These are phyloP conservation scores for Naumovozyma dairenensis DNA, from an alignment of 805 yeast genomes.

Conservation along the genomic window DNA sequence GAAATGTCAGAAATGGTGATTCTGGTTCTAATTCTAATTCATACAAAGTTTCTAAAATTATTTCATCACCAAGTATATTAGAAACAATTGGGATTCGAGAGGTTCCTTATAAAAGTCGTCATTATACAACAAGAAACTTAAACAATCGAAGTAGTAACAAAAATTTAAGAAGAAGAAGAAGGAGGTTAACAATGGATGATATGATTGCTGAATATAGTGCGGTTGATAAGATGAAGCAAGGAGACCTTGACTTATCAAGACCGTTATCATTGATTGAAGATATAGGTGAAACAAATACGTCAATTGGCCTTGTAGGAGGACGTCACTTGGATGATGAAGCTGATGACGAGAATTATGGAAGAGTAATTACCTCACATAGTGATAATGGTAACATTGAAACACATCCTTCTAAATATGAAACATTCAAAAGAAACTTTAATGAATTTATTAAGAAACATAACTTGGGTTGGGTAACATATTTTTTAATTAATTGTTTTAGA, in stretches of 20 bases:
- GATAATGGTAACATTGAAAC: neutral
- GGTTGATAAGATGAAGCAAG: conserved; percentile 20
- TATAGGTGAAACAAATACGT: conserved; percentile 17
- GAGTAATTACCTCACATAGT: neutral
- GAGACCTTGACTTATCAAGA: conserved; percentile 25
- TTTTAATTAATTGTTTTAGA: conserved; percentile 44
- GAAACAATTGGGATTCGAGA: neutral
- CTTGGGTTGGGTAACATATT: conserved; percentile 29
- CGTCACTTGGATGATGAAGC: neutral
- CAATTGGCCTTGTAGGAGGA: conserved; percentile 2
- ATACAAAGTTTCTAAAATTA: neutral
- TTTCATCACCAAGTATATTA: neutral
- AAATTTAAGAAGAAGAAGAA: neutral
- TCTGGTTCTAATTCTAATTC: too few species aligned
- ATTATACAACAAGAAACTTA: neutral
- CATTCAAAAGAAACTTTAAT: conserved; percentile 14
- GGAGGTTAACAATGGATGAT: conserved; percentile 6
- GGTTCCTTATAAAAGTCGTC: neutral
- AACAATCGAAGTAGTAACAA: neutral
- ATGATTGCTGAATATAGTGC: conserved; percentile 35
- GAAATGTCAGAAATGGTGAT: neutral
- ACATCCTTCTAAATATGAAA: conserved; percentile 10
- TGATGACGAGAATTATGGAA: conserved; percentile 3
- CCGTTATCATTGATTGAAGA: conserved; percentile 26
- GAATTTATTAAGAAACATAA: conserved; percentile 21